phyloP scores from a whole-genome alignment of 2,329 filamentous ascomycete genomes.

The Huntiella moniliformis region DNA sequence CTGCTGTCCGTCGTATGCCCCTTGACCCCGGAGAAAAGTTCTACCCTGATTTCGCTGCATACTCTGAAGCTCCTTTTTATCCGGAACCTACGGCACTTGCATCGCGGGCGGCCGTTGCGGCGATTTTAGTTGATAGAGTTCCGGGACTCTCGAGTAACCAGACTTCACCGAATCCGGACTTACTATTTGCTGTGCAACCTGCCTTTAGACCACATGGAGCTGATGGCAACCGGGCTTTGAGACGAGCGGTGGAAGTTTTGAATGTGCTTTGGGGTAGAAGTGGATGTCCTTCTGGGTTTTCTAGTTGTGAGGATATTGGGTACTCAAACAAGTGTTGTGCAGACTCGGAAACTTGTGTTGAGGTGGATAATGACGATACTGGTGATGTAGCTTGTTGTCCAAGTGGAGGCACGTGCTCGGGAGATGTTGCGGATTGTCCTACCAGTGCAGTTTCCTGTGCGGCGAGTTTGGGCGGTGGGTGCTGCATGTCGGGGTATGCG shows the following conservation, averaged over 20 bases:
- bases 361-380: constrained; percentile 40
- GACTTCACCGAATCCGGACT: constrained; percentile 14
- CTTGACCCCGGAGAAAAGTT: constrained; percentile 56
- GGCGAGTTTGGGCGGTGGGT: constrained; percentile 48
- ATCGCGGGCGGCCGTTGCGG: constrained; percentile 18
- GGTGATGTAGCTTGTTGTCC: constrained; percentile 63
- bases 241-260: constrained; percentile 28
- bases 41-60: constrained; percentile 45
- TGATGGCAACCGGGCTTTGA: constrained; percentile 15
- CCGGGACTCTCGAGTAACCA: constrained; percentile 27
- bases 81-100: constrained; percentile 13
- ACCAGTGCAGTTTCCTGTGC: constrained; percentile 46
- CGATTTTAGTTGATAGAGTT: constrained; percentile 17
- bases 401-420: constrained; percentile 41
- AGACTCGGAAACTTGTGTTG: constrained; percentile 45
- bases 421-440: constrained; percentile 40
- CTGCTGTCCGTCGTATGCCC: constrained; percentile 54
- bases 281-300: constrained; percentile 50
- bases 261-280: constrained; percentile 34
- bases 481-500: constrained; percentile 52
- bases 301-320: constrained; percentile 43
- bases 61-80: constrained; percentile 16
- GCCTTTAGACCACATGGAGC: constrained; percentile 2
- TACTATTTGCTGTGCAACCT: background rate
- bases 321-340: constrained; percentile 56